Conservation (phyloP, 139 green algal species). For the Trebouxia sp. region DNA sequence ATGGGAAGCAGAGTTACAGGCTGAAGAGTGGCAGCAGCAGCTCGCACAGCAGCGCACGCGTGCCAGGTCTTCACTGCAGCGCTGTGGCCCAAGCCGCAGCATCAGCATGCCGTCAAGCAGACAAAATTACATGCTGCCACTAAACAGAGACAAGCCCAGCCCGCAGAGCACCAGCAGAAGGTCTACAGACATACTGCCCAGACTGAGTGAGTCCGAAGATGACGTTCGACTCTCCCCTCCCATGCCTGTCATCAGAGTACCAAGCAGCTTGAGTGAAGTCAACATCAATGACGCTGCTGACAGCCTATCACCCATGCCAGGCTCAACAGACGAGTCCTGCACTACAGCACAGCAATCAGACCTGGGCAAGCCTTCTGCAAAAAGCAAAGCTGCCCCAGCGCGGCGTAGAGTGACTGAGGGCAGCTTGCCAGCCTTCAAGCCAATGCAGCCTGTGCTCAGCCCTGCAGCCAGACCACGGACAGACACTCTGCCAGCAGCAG, state of each 20-base stretch:
- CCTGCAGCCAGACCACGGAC: too few species aligned
- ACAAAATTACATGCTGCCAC: neutral
- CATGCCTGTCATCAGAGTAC: neutral
- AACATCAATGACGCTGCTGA: neutral
- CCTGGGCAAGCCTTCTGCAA: too few species aligned
- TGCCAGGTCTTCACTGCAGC: neutral
- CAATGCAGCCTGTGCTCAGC: too few species aligned
- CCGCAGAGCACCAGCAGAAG: neutral
- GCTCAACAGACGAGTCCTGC: too few species aligned
- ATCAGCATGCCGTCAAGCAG: neutral
- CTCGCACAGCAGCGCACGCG: neutral
- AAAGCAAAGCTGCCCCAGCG: too few species aligned
- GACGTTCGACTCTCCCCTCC: neutral
- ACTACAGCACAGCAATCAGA: too few species aligned
- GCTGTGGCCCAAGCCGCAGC: neutral
- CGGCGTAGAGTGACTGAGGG: too few species aligned
- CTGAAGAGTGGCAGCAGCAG: conserved; percentile 1
- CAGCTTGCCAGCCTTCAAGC: too few species aligned
- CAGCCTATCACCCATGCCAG: too few species aligned
- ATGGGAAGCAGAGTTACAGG: conserved; percentile 6
- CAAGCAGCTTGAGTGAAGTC: neutral
- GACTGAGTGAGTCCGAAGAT: neutral
- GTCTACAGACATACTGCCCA: too few species aligned
- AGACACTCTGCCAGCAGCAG: too few species aligned
- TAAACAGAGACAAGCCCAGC: neutral